Base-by-base conservation (phyloP, 2,329 filamentous ascomycete species). In the Orbilia brochopaga region DNA sequence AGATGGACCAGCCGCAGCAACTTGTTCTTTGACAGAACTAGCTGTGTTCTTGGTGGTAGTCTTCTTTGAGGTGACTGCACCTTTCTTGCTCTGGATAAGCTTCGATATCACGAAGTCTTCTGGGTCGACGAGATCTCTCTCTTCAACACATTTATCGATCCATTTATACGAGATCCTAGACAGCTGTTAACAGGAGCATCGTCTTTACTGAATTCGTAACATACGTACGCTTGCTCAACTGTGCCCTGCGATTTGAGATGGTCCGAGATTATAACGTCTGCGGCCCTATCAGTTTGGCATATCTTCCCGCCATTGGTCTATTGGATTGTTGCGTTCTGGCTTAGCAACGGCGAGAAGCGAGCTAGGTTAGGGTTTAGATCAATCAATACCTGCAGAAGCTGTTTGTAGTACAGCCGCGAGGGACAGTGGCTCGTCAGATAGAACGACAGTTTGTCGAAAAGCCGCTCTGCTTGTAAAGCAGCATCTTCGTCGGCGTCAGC, bases 111-210 rank as follows among this genome's bases (percentile, higher is more conserved):
- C 78, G 75, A 86, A 80, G 13, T 79, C 74, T 58, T 83, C 80
- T 1, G 83, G 79, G 67, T 84, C 79, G 59, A 83, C 81, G 4
- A 87, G 75, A 40, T 77, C 76, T 7, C 83, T 82, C 13, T 82
- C 78, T 17, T 79, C 77, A 58, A 88, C 78, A 0, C 85, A 87
- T 42, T 80, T 76, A 46, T 86, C 83, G 53, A 89, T 81, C 76
- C 83, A 88, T 65, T 79, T 81, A 76, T 85, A 88, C 1, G 85
- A 87, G 73, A 84, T 81, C 2, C 82, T 83, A 27, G 37, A 2
- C 50, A 51, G 59, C 24, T 46, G 15, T 48, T 11, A 13, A 32
- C 13, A 46, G 42, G 11, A 23, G 32, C 11, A 23, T n/a, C n/a
- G n/a, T n/a, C n/a, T n/a, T n/a, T n/a, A 23, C 2, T 7, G 19